phyloP scores from a whole-genome alignment of 1,284 basidiomycete species.

The Inonotus obliquus region DNA sequence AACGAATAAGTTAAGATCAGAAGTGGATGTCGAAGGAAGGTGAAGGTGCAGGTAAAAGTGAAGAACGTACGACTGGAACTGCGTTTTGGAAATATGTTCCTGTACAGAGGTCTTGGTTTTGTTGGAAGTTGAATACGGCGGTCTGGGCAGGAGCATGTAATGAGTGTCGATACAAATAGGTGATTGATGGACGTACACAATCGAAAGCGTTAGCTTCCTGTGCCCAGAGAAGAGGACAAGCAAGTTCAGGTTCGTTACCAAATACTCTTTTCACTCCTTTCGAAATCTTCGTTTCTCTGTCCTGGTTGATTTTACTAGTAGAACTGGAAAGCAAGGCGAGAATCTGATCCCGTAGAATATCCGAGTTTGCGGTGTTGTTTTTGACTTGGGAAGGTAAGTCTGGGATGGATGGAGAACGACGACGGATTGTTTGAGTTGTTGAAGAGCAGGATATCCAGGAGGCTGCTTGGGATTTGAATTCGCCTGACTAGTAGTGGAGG shows the following conservation, averaged over 20 bases:
- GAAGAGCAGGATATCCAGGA: slow-evolving; percentile 46
- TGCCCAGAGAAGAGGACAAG: slow-evolving; percentile 49
- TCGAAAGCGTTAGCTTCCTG: slow-evolving; percentile 45
- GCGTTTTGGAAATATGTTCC: slow-evolving; percentile 43
- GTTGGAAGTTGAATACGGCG: slow-evolving; percentile 42
- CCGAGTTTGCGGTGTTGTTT: too few relatives aligned
- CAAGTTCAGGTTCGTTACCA: slow-evolving; percentile 34
- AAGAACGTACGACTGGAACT: slow-evolving; percentile 39
- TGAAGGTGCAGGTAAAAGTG: too few relatives aligned
- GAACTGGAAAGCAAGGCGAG: slow-evolving; percentile 8
- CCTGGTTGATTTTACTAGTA: not conserved
- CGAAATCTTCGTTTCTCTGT: not conserved
- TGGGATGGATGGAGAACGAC: slow-evolving; percentile 15
- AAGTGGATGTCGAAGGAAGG: too few relatives aligned
- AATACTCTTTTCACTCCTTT: slow-evolving; percentile 16
- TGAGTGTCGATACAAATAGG: not conserved
- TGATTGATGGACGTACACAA: slow-evolving; percentile 37
- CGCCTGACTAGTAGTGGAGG: slow-evolving; percentile 33
- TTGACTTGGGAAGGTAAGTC: too few relatives aligned
- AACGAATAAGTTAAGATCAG: too few relatives aligned
- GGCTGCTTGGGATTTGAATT: slow-evolving; percentile 32
- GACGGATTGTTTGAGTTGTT: slow-evolving; percentile 30
- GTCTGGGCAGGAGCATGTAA: slow-evolving; percentile 29
- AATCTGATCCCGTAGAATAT: slow-evolving; percentile 31
- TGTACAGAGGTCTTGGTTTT: slow-evolving; percentile 44